Percentiles rank a stretch among this genome's conserved stretches.
Conservation (phyloP, 2,329 filamentous ascomycete species). For the Botrytis fabae region DNA sequence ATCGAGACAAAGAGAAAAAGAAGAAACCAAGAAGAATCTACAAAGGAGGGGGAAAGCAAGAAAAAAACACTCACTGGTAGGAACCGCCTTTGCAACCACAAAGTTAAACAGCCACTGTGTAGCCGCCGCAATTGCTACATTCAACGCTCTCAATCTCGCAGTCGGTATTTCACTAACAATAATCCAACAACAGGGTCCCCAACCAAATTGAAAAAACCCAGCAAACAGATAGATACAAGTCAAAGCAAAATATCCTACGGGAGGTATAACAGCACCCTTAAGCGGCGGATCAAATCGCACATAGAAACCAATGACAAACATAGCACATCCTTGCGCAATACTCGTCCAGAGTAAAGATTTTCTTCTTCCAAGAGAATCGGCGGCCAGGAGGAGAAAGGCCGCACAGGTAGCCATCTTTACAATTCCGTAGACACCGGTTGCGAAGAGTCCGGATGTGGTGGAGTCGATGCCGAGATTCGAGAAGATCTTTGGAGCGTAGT, state of each 20-base stretch:
- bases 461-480: constrained; percentile 59
- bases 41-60: neutral
- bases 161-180: constrained; percentile 71
- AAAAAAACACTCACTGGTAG: constrained; percentile 50
- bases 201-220: constrained; percentile 67
- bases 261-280: constrained; percentile 54
- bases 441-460: constrained; percentile 62
- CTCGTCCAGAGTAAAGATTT: constrained; percentile 62
- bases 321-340: constrained; percentile 59
- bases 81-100: constrained; percentile 65
- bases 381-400: constrained; percentile 64
- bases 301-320: constrained; percentile 73
- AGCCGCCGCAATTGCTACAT: constrained; percentile 66
- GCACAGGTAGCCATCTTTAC: constrained; percentile 67
- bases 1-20: too few species aligned
- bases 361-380: constrained; percentile 65
- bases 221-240: constrained; percentile 74
- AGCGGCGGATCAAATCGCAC: constrained; percentile 62
- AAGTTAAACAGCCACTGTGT: constrained; percentile 77
- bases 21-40: too few species aligned
- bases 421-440: constrained; percentile 72
- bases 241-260: constrained; percentile 69
- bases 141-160: constrained; percentile 63
- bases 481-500: constrained; percentile 66
- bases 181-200: constrained; percentile 69